Evolutionary conservation across 495 filamentous ascomycete genomes (phyloP), one percentile per base, ranked within the genome.

Genomic region (Penicillium samsonianum): DNA sequence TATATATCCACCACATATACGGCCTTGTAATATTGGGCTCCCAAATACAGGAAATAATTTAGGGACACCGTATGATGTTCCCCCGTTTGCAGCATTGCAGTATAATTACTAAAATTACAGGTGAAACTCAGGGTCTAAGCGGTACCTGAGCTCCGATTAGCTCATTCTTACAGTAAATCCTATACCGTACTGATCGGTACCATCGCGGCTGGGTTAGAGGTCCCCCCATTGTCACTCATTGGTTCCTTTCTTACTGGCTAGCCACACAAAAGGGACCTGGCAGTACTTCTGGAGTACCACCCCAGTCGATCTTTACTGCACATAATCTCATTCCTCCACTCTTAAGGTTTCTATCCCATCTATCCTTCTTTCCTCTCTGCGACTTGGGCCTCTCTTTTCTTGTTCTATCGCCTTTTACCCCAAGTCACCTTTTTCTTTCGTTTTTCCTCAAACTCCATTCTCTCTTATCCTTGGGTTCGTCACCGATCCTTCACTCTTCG

Each of bases 321-420:
- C 61, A 57, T 65, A 67, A 64, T 68, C 59, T 61, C 60, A 40
- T 59, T 65, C 45, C 51, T 67, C 64, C 60, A 58, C 59, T 65
- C 56, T 67, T 62, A 63, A 63, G 48, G 52, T 41, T 45, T 50
- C 40, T 62, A 52, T 50, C 59, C 55, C 53, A 52, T 65, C 70
- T 57, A 63, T 57, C 55, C 58, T 62, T 58, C 61, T 51, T 60
- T 64, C 58, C 64, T 67, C 49, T 48, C 37, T 45, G 33, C 58
- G 57, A 52, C 41, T 46, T 43, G 50, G 50, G 40, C 56, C 35
- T 53, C 52, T 58, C 25, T 59, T 48, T 44, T 53, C 57, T 56
- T 45, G 37, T 50, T 51, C 55, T 51, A 26, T 33, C 41, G 60
- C 55, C 50, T 55, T 53, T 50, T 46, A 9, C 17, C 23, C 40